phyloP scores from a whole-genome alignment of 225 moss, liverwort and hornwort genomes.

The Pseudisothecium myosuroides region DNA sequence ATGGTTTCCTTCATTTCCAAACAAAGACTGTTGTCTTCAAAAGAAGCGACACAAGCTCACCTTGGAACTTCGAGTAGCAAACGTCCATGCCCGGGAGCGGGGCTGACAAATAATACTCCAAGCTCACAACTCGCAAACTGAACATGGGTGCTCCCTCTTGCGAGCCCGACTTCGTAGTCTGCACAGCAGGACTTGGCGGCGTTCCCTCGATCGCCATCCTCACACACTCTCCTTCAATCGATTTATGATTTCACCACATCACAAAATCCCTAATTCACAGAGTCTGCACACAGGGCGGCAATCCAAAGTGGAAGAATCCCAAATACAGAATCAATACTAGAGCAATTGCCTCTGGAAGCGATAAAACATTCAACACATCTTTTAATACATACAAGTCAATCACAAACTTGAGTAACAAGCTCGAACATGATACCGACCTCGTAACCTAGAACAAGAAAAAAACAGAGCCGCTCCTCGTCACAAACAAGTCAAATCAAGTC shows the following conservation, averaged over 20 bases:
- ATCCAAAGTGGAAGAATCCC: not conserved
- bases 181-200: constrained; percentile 22
- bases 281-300: not conserved
- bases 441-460: not conserved
- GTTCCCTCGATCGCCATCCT: constrained; percentile 18
- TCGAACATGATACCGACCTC: not conserved
- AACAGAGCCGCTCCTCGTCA: not conserved
- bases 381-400: not conserved
- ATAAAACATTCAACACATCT: not conserved
- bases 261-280: not conserved
- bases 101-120: constrained; percentile 83
- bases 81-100: constrained; percentile 84
- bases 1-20: not conserved
- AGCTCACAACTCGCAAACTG: constrained; percentile 80
- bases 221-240: not conserved
- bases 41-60: constrained; percentile 11
- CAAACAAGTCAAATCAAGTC: not conserved
- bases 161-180: not conserved
- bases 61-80: constrained; percentile 97
- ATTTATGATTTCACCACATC: not conserved
- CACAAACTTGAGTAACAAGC: not conserved
- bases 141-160: constrained; percentile 45
- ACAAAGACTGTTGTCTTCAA: not conserved
- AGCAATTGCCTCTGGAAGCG: not conserved
- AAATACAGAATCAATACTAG: not conserved